Evolutionary conservation across 805 yeast species (phyloP), one percentile per base, ranked within the genome.

Genomic region (Metschnikowia shivogae): DNA sequence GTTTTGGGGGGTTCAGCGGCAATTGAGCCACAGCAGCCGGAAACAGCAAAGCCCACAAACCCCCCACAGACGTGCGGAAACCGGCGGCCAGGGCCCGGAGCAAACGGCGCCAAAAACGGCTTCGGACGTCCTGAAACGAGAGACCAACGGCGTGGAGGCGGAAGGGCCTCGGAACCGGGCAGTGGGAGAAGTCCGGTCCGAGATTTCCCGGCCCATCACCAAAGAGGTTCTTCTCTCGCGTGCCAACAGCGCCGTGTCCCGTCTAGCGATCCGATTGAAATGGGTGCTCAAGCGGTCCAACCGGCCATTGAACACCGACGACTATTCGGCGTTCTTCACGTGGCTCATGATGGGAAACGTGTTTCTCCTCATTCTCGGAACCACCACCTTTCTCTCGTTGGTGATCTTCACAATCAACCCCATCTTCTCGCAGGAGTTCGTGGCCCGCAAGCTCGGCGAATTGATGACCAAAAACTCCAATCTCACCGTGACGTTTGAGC

Each of bases 281-380:
- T 89, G 97, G 96, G 61, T 81, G 1, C 63, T 93, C 42, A 86
- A 86, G 45, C 74, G 78, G 42, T 85, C 88, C 10, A 79, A 81
- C 53, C 73, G 95, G 13, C 97, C 97, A 1, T 87, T 88, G 68
- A 90, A 85, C 60, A 79, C 86, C n/a, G 98, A 93, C 64, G 97
- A 92, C 58, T 77, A 89, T 45, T 78, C 89, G 30, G 98, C 98
- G 3, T 74, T 93, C 50, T 80, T 92, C 46, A 86, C 96, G 6
- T 90, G 98, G 97, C 68, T 93, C 26, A 77, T 93, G 39, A 83
- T 93, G 60, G 95, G 97, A 3, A 92, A 93, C 58, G 82, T 86
- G 1, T 62, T 88, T 7, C 72, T 95, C 67, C 75, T 93, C 43
- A 68, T 89, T 17, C 65, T 90, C 22, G 97, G 92, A 8, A 92